Evolutionary conservation across 345 rosid species (phyloP), one percentile per base, ranked within the genome.

Genomic region (Pugionium dolabratum): DNA sequence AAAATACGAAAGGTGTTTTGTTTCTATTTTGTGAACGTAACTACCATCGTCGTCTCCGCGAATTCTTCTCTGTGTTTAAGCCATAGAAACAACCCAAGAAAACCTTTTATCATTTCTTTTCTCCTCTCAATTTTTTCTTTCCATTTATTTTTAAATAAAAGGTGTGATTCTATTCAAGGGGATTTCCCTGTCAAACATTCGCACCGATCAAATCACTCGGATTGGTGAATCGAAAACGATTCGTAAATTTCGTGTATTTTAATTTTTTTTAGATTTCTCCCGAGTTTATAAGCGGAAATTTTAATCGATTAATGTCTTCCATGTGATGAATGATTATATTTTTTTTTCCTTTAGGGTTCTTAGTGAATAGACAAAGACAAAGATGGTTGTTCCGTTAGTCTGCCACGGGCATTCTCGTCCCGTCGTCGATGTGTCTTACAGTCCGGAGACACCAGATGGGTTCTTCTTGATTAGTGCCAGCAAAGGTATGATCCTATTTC

Each of bases 361-460:
- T 37, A 55, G 70, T 56, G 54, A 46, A 82, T 81, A 86, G 79
- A 85, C 25, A 81, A 86, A 79, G 62, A 74, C 9, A 68, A 79
- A 74, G 64, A 78, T 84, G 70, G 82, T 81, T 1, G 85, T 76
- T 64, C 96, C 96, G 6, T 76, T 88, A 75, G 88, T 88, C 5
- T 88, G 92, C 81, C 96, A 88, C 48, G 92, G 92, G 6, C 96
- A 88, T 82, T 88, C 96, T 11, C 85, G 92, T 54, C 96, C 96
- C 6, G 92, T 88, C 28, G 92, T 88, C 54, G 92, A 81, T 81
- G 81, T 88, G 28, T 79, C 78, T 70, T 88, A 86, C 73, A 88
- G 89, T 72, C 95, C 91, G 39, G 67, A 80, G 47, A 86, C 95
- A 54, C 91, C 88, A 11, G 95, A 88, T 88, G 95, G 95, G 3